These are phyloP conservation scores for Lentinus tigrinus DNA, from an alignment of 768 basidiomycete genomes.

Conservation along the genomic window DNA sequence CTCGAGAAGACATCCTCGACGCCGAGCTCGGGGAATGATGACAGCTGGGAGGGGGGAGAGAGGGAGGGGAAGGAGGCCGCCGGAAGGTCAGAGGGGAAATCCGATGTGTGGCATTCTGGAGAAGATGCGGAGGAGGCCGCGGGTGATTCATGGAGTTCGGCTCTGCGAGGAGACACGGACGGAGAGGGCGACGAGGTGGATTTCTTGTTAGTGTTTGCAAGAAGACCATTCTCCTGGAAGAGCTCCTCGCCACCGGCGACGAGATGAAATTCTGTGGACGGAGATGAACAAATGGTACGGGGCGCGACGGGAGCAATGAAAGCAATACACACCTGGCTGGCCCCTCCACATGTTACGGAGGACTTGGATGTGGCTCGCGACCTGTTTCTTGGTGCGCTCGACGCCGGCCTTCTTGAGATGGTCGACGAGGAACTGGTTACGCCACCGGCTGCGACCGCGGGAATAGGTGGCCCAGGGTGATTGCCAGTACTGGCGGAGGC, in stretches of 20 bases:
- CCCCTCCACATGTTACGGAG: conserved; percentile 88
- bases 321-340: conserved; percentile 54
- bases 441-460: conserved; percentile 75
- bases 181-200: conserved; percentile 4
- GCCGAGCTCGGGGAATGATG: conserved; percentile 9
- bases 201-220: conserved; percentile 46
- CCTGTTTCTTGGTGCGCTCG: conserved; percentile 80
- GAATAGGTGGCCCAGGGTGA: conserved; percentile 81
- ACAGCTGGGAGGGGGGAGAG: conserved; percentile 4
- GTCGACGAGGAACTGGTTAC: conserved; percentile 84
- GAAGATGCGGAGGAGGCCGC: conserved; percentile 27
- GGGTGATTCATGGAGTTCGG: conserved; percentile 15
- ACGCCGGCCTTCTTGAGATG: conserved; percentile 70
- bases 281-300: conserved; percentile 9
- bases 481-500: conserved; percentile 75
- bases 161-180: conserved; percentile 6
- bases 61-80: conserved; percentile 8
- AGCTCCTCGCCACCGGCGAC: conserved; percentile 82
- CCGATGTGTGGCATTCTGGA: conserved; percentile 22
- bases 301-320: background rate
- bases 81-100: conserved; percentile 15
- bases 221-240: conserved; percentile 41
- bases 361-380: conserved; percentile 87
- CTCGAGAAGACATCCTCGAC: conserved; percentile 7
- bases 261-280: conserved; percentile 62